Conservation (phyloP, 441 rosid genomes). For the Aquilaria agallochum region DNA sequence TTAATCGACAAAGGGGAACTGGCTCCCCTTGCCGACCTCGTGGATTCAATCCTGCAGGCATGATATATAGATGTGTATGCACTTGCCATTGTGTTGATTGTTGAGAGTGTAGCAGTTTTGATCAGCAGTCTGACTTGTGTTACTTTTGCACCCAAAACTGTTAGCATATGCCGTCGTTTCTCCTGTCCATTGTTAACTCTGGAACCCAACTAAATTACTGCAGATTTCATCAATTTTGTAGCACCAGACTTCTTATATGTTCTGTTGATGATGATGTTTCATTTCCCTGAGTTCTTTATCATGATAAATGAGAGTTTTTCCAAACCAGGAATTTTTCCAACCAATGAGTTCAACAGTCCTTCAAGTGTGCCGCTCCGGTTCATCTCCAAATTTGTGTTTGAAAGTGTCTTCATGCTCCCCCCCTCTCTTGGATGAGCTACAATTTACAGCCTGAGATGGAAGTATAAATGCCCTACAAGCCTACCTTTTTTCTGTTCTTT, state of each 20-base stretch:
- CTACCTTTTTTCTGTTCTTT: constrained; percentile 31
- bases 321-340: not conserved
- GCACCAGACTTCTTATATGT: not conserved
- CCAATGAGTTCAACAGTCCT: constrained; percentile 3
- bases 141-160: too few species aligned
- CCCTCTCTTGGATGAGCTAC: constrained; percentile 1
- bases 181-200: too few species aligned
- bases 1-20: constrained; percentile 42
- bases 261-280: not conserved
- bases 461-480: constrained; percentile 6
- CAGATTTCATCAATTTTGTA: too few species aligned
- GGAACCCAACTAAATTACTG: too few species aligned
- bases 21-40: constrained; percentile 42
- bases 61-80: constrained; percentile 10
- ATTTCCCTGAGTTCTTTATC: not conserved
- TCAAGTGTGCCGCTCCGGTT: too few species aligned
- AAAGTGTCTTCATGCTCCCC: too few species aligned
- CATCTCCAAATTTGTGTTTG: too few species aligned
- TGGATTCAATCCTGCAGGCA: constrained; percentile 40
- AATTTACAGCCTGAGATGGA: constrained; percentile 9
- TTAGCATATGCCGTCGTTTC: too few species aligned
- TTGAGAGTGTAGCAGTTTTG: too few species aligned
- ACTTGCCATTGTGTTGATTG: too few species aligned
- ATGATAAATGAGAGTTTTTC: not conserved
- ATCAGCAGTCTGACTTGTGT: too few species aligned